Conservation (phyloP, 2,329 filamentous ascomycete genomes). For the Tolypocladium tropicale region DNA sequence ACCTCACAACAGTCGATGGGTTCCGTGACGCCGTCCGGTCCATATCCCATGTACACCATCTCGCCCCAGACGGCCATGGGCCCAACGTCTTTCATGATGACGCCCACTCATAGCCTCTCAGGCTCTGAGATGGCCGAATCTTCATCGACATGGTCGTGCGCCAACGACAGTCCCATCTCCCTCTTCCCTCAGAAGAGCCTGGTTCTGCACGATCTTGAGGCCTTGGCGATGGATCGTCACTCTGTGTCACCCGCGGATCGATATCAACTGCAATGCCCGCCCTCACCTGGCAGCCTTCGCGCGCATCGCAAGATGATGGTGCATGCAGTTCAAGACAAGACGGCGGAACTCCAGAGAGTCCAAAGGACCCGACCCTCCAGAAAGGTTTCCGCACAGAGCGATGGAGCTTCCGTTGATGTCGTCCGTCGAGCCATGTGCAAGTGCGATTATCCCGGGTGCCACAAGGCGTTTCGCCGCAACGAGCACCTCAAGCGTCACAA, state of each 20-base stretch:
- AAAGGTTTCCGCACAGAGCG: slow-evolving; percentile 17
- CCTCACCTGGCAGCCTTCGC: slow-evolving; percentile 22
- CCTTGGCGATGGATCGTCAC: slow-evolving; percentile 24
- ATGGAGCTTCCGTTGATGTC: slow-evolving; percentile 21
- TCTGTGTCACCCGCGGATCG: slow-evolving; percentile 22
- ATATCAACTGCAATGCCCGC: slow-evolving; percentile 20
- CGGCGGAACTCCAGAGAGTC: slow-evolving; percentile 30
- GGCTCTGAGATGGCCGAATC: slow-evolving; percentile 27
- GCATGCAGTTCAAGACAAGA: slow-evolving; percentile 32
- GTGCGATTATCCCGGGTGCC: slow-evolving; percentile 36
- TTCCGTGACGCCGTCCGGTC: slow-evolving; percentile 25
- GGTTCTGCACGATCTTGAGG: slow-evolving; percentile 19
- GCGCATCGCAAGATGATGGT: slow-evolving; percentile 29
- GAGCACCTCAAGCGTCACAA: slow-evolving; percentile 48
- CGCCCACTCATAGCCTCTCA: slow-evolving; percentile 27
- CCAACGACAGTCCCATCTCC: slow-evolving; percentile 29
- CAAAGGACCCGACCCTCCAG: slow-evolving; percentile 24
- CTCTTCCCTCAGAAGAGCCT: slow-evolving; percentile 25
- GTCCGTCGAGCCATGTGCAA: slow-evolving; percentile 30
- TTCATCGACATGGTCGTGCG: slow-evolving; percentile 27
- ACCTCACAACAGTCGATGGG: slow-evolving; percentile 21
- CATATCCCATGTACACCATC: slow-evolving; percentile 24
- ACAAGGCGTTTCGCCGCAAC: slow-evolving; percentile 38
- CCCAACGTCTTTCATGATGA: slow-evolving; percentile 26
- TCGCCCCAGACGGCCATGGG: slow-evolving; percentile 22